Percentiles rank a stretch among this genome's conserved stretches.
phyloP scores from a whole-genome alignment of 75 land plant species.

The Chamaecyparis obtusa region DNA sequence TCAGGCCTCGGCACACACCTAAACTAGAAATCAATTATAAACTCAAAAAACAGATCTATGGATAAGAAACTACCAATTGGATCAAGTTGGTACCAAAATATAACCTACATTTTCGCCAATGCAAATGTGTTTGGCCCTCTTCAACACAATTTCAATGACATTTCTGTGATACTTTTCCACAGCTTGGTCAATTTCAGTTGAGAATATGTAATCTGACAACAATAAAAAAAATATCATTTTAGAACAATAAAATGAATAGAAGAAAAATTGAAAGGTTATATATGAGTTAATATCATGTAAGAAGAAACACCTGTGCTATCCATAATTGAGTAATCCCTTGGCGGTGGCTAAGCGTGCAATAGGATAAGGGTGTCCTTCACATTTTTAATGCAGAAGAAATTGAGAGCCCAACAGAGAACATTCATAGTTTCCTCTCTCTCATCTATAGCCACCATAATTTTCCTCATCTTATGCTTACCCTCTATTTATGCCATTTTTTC shows the following conservation, averaged over 20 bases:
- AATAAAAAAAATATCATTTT: neutral
- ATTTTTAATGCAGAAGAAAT: slow-evolving; percentile 1
- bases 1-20: slow-evolving; percentile 14
- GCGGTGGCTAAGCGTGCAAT: slow-evolving; percentile 50
- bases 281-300: neutral
- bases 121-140: slow-evolving; percentile 46
- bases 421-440: slow-evolving; percentile 66
- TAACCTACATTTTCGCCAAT: slow-evolving; percentile 6
- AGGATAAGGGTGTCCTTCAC: slow-evolving; percentile 33
- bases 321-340: slow-evolving; percentile 25
- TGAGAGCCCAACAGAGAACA: slow-evolving; percentile 52
- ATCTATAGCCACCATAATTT: slow-evolving; percentile 53
- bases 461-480: slow-evolving; percentile 10
- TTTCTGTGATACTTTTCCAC: slow-evolving; percentile 35
- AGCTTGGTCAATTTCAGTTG: slow-evolving; percentile 30
- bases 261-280: too few relatives aligned
- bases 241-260: too few relatives aligned
- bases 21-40: neutral
- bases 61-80: too few relatives aligned
- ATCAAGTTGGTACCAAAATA: too few relatives aligned
- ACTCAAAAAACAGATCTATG: neutral
- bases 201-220: slow-evolving; percentile 40
- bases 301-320: slow-evolving; percentile 49
- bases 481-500: slow-evolving; percentile 2
- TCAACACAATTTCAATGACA: slow-evolving; percentile 42